Base-by-base conservation (phyloP, 345 rosid species). In the Eucalyptus guilfoylei region DNA sequence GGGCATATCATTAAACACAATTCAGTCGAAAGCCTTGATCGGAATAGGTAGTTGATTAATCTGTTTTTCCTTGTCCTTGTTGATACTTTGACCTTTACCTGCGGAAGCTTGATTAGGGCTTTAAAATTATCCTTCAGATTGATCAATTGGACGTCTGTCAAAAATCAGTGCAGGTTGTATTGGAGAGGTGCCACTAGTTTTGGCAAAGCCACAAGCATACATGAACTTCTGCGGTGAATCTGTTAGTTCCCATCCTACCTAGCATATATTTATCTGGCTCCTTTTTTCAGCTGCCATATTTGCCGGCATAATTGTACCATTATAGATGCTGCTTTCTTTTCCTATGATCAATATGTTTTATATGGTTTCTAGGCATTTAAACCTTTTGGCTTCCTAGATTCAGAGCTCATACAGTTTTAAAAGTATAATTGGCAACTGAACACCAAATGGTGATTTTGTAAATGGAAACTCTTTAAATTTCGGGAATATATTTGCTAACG, bases 151-250 rank as follows among this genome's bases (percentile, higher is more conserved):
- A 34, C 67, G 30, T 93, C 44, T 88, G 88, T 89, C 30, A 88
- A 86, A 91, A 90, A 93, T 92, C 95, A 93, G 96, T 90, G 92
- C 98, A 97, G 99, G 99, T 93, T 94, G 96, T 92, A 93, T 96
- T 21, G 96, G 96, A 90, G 98, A 96, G 90, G 98, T 97, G 87
- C 99, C 99, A 15, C 90, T 97, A 89, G 85, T 97, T 91, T 89
- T 96, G 94, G 99, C 94, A 86, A 97, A 97, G 92, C 99, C 99
- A 89, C 98, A 96, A 91, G 92, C 98, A 28, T 97, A 96, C 87
- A 96, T 97, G 98, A 97, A 96, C 92, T 96, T 95, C 92, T 95
- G 97, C 89, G 99, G 99, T 52, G 98, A 97, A 93, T 89, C 98
- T 90, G 99, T 97, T 90, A 90, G 99, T 93, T 47, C 11, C 67